A percentile compares a stretch with the other conserved stretches of the same genome.
Conservation (phyloP, 2,329 filamentous ascomycete genomes). For the Fusarium sp. region DNA sequence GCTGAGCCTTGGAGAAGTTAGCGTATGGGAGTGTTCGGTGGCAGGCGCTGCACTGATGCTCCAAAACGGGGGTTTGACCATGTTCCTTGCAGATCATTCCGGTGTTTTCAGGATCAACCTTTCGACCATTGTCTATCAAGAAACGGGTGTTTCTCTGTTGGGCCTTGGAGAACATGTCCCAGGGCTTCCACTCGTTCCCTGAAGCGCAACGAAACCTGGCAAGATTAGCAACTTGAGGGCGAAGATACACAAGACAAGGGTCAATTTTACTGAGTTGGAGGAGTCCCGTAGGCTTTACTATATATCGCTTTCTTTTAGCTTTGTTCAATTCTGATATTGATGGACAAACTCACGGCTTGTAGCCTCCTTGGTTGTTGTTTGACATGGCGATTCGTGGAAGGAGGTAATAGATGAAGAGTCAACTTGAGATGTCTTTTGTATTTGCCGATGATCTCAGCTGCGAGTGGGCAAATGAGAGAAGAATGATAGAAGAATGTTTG, state of each 20-base stretch:
- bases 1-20: constrained; percentile 44
- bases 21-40: constrained; percentile 37
- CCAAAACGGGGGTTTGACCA: constrained; percentile 25
- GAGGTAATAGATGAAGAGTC: not conserved
- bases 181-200: constrained; percentile 49
- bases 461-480: not conserved
- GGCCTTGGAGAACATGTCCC: constrained; percentile 45
- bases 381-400: not conserved
- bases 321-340: not conserved
- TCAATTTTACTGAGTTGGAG: constrained; percentile 12
- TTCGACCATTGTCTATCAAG: constrained; percentile 19
- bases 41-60: constrained; percentile 48
- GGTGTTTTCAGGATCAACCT: constrained; percentile 28
- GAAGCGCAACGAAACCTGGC: constrained; percentile 48
- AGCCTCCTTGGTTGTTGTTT: constrained; percentile 16
- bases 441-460: not conserved
- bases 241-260: not conserved
- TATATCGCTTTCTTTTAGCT: not conserved
- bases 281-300: not conserved
- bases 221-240: not conserved
- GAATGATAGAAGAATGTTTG: not conserved
- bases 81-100: constrained; percentile 52
- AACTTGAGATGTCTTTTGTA: too few species aligned
- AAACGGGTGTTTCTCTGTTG: constrained; percentile 36
- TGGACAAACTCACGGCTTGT: constrained; percentile 21